A percentile compares a stretch with the other conserved stretches of the same genome.
These are phyloP conservation scores for Rubroshorea leprosula DNA, from an alignment of 345 rosid species.

Conservation along the genomic window DNA sequence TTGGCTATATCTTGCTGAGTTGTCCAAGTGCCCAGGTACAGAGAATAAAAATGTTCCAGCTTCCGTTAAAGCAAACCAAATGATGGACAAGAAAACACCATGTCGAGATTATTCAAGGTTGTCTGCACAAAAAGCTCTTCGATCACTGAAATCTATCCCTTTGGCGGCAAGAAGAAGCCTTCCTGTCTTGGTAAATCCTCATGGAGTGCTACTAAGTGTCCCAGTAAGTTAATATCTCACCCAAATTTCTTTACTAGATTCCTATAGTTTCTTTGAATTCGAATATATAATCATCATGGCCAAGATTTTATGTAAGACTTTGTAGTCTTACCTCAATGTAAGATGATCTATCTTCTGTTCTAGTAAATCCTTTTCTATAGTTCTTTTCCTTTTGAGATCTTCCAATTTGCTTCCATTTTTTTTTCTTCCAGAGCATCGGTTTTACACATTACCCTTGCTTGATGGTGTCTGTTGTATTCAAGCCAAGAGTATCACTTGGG, in stretches of 20 bases:
- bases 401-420: background rate
- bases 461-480: slow-evolving; percentile 44
- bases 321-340: too few species aligned
- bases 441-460: slow-evolving; percentile 63
- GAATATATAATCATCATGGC: too few species aligned
- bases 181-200: slow-evolving; percentile 53
- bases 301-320: too few species aligned
- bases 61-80: slow-evolving; percentile 7
- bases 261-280: too few species aligned
- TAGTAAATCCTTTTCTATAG: background rate
- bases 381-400: background rate
- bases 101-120: slow-evolving; percentile 29
- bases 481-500: slow-evolving; percentile 80
- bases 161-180: slow-evolving; percentile 71
- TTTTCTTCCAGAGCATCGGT: slow-evolving; percentile 56
- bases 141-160: slow-evolving; percentile 52
- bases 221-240: slow-evolving; percentile 46
- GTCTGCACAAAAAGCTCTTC: slow-evolving; percentile 49
- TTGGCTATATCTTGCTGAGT: slow-evolving; percentile 71
- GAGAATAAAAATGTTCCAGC: slow-evolving; percentile 19
- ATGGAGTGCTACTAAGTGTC: slow-evolving; percentile 52
- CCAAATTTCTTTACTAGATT: background rate
- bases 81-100: slow-evolving; percentile 11
- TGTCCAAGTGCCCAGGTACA: slow-evolving; percentile 31
- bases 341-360: too few species aligned